Evolutionary conservation across 208 protist species (phyloP).

Genomic region (Trichomonas tenax): DNA sequence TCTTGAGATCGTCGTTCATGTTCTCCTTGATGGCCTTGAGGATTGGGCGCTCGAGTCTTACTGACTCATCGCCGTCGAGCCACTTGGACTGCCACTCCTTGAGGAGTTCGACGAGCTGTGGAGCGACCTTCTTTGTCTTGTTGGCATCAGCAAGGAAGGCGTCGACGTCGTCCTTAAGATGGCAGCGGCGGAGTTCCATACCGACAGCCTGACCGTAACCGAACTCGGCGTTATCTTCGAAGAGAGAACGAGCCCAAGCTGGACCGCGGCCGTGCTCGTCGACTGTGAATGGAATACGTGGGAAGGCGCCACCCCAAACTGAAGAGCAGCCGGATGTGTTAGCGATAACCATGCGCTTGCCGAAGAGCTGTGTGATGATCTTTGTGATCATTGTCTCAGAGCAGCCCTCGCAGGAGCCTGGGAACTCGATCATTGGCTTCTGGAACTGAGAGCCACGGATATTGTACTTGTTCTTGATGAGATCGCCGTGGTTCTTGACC

Average conservation of each 20-base stretch:
- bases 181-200: slow-evolving; percentile 22
- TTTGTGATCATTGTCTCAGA: slow-evolving; percentile 56
- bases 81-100: not conserved
- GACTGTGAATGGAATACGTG: slow-evolving; percentile 41
- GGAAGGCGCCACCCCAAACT: slow-evolving; percentile 45
- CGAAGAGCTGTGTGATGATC: slow-evolving; percentile 55
- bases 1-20: not conserved
- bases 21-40: not conserved
- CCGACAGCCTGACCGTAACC: slow-evolving; percentile 48
- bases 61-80: not conserved
- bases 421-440: slow-evolving; percentile 53
- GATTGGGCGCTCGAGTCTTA: not conserved
- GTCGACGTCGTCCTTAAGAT: slow-evolving; percentile 33
- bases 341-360: slow-evolving; percentile 52
- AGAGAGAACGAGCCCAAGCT: slow-evolving; percentile 51
- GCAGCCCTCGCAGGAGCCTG: slow-evolving; percentile 55
- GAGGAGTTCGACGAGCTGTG: not conserved
- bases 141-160: not conserved
- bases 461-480: not conserved
- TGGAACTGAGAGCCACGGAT: slow-evolving; percentile 44
- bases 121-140: not conserved
- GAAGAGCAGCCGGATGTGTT: slow-evolving; percentile 57
- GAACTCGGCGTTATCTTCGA: slow-evolving; percentile 57
- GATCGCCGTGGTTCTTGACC: not conserved
- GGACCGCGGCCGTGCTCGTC: slow-evolving; percentile 50